These are phyloP conservation scores for Akebia trifoliata DNA, from an alignment of 164 flowering plant species.

Conservation along the genomic window DNA sequence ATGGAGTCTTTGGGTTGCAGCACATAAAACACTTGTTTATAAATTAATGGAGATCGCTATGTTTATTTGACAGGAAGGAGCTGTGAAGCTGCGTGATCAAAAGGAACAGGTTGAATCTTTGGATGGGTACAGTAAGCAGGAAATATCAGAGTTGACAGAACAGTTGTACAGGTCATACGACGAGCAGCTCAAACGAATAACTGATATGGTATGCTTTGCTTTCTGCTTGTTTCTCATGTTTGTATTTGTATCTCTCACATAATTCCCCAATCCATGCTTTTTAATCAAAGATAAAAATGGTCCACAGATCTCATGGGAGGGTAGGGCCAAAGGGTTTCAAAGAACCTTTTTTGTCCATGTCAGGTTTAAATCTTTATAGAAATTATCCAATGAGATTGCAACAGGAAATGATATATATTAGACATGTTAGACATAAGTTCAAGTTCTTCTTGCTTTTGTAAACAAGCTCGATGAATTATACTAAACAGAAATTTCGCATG, in stretches of 20 bases:
- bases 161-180: constrained; percentile 58
- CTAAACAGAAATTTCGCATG: too few relatives aligned
- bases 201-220: constrained; percentile 58
- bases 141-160: constrained; percentile 46
- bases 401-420: too few relatives aligned
- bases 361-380: too few relatives aligned
- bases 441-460: too few relatives aligned
- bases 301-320: too few relatives aligned
- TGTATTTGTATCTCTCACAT: background rate
- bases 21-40: background rate
- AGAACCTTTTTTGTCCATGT: too few relatives aligned
- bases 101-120: constrained; percentile 42
- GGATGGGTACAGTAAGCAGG: constrained; percentile 44
- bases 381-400: too few relatives aligned
- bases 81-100: constrained; percentile 47
- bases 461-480: too few relatives aligned
- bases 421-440: too few relatives aligned
- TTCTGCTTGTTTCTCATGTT: background rate
- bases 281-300: too few relatives aligned
- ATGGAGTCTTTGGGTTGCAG: background rate
- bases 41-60: background rate
- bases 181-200: constrained; percentile 61
- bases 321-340: too few relatives aligned
- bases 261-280: too few relatives aligned
- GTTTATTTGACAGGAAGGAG: constrained; percentile 47